These are phyloP conservation scores for Whalleya microplaca DNA, from an alignment of 2,329 filamentous ascomycete genomes.

Conservation along the genomic window DNA sequence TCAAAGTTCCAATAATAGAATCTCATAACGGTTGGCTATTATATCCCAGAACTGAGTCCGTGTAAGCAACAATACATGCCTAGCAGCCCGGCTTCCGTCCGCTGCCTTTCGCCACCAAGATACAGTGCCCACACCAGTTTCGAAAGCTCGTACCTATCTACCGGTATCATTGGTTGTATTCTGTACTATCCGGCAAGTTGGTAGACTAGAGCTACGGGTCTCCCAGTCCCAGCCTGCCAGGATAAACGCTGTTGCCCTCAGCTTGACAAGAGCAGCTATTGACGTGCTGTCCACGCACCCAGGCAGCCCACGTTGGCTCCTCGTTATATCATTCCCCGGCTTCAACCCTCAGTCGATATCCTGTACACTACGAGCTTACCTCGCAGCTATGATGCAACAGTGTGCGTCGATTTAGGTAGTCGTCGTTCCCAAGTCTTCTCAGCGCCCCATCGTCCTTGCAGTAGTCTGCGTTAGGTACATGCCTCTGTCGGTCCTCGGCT, in stretches of 20 bases:
- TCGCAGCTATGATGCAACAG: conserved; percentile 12
- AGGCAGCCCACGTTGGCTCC: no score
- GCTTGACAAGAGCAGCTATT: neutral
- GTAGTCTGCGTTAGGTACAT: conserved; percentile 24
- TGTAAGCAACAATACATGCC: no score
- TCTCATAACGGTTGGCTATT: no score
- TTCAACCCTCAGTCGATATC: neutral
- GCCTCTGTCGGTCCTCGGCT: conserved; percentile 15
- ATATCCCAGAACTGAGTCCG: no score
- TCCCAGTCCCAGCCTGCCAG: conserved; percentile 2
- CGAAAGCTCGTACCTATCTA: neutral
- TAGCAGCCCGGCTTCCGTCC: no score
- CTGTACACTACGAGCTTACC: conserved; percentile 2
- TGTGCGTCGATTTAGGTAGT: conserved; percentile 10
- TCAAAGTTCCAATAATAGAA: no score
- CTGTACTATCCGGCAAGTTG: conserved; percentile 6
- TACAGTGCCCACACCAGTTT: neutral
- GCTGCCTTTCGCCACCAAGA: no score
- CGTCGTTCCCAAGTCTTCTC: conserved; percentile 16
- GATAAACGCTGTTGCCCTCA: neutral
- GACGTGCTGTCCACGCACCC: no score
- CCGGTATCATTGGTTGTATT: neutral
- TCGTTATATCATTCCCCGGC: conserved; percentile 3
- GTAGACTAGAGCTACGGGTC: conserved; percentile 6
- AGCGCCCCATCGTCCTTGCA: conserved; percentile 20